Percentiles rank a stretch among this genome's conserved stretches.
Evolutionary conservation across 1,139 yeast genomes (phyloP).

Genomic region (Suhomyces bokatorum): DNA sequence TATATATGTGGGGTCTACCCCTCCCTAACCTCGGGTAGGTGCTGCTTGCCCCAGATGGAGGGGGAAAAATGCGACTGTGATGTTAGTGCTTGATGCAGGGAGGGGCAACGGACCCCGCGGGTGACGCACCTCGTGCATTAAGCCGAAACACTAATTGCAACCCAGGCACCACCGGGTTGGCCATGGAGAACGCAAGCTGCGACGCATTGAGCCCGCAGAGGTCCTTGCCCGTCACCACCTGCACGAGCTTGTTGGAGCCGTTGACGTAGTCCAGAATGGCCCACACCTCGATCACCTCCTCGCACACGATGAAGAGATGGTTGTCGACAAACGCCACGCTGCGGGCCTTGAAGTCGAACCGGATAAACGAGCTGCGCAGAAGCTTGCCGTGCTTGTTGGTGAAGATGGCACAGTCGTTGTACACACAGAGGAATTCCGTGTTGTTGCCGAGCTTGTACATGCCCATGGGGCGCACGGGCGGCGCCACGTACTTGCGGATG

Average conservation of each 20-base stretch:
- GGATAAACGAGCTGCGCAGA: slow-evolving; percentile 55
- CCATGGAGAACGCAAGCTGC: slow-evolving; percentile 54
- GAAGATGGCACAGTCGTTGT: slow-evolving; percentile 71
- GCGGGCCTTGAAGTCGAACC: slow-evolving; percentile 63
- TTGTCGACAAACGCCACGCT: slow-evolving; percentile 58
- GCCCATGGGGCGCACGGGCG: slow-evolving; percentile 55
- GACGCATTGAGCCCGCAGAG: slow-evolving; percentile 48
- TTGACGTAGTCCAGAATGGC: slow-evolving; percentile 53
- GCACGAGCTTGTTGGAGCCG: slow-evolving; percentile 57
- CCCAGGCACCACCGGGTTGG: slow-evolving; percentile 69
- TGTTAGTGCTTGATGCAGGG: too few relatives aligned
- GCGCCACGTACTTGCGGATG: slow-evolving; percentile 36
- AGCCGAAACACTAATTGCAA: slow-evolving; percentile 54
- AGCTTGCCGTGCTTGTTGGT: slow-evolving; percentile 67
- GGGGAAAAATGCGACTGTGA: not conserved
- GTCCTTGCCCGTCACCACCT: slow-evolving; percentile 73
- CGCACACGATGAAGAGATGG: slow-evolving; percentile 61
- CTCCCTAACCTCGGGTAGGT: slow-evolving; percentile 1
- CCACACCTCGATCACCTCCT: slow-evolving; percentile 73
- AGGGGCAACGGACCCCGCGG: too few relatives aligned
- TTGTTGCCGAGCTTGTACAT: slow-evolving; percentile 60
- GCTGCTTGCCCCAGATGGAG: not conserved
- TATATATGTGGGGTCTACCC: slow-evolving; percentile 1
- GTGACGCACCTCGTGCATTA: not conserved
- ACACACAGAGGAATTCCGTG: slow-evolving; percentile 58